Evolutionary conservation across 2,329 filamentous ascomycete species (phyloP).

Genomic region (Lasiodiplodia hormozganensis): DNA sequence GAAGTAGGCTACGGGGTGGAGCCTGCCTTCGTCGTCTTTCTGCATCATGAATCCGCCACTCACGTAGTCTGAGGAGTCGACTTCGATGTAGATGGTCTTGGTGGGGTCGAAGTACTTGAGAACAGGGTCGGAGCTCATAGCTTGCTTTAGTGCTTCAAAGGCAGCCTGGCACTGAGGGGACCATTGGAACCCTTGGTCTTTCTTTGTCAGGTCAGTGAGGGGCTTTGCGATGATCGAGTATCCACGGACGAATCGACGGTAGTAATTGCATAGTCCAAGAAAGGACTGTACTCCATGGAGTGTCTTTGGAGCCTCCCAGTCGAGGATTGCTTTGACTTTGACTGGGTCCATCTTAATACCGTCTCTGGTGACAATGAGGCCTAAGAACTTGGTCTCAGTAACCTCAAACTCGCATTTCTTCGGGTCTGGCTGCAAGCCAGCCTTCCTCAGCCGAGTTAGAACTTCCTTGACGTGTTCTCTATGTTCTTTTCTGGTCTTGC

Average conservation of each 20-base stretch:
- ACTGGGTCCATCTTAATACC: conserved; percentile 20
- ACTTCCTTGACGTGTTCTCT: not conserved
- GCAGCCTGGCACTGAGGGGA: not conserved
- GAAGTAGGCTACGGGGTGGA: conserved; percentile 33
- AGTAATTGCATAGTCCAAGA: conserved; percentile 38
- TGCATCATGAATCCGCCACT: not conserved
- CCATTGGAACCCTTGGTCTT: not conserved
- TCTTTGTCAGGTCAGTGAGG: conserved; percentile 20
- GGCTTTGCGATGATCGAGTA: conserved; percentile 32
- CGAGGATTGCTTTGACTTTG: conserved; percentile 5
- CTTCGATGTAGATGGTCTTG: conserved; percentile 1
- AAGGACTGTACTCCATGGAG: conserved; percentile 33
- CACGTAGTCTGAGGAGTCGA: conserved; percentile 9
- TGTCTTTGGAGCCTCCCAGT: not conserved
- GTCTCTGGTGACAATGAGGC: conserved; percentile 1
- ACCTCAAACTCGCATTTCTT: conserved; percentile 11
- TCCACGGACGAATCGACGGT: too few relatives aligned
- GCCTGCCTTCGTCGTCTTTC: not conserved
- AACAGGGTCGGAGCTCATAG: not conserved
- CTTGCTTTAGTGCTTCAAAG: conserved; percentile 4
- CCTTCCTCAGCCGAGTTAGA: not conserved
- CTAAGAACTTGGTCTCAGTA: conserved; percentile 16
- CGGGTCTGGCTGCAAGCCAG: not conserved
- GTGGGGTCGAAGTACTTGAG: not conserved
- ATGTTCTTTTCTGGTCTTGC: not conserved